Percentiles rank a stretch among this genome's conserved stretches.
Evolutionary conservation across 2,329 filamentous ascomycete species (phyloP).

Genomic region (Chaetothyriales sp.): DNA sequence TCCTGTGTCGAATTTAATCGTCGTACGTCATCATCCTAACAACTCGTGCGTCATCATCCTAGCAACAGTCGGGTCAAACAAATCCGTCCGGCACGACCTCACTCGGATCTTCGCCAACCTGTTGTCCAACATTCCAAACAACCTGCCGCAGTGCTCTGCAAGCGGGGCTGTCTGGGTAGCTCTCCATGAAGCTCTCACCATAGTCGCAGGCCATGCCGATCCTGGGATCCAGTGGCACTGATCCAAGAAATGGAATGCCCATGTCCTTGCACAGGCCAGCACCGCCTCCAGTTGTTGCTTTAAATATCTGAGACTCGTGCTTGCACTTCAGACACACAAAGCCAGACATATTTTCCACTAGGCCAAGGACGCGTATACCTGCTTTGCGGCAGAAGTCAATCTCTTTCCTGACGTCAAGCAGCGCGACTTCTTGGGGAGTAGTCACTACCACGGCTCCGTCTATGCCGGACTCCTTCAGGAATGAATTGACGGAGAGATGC

Average conservation of each 20-base stretch:
- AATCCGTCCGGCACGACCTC: conserved; percentile 30
- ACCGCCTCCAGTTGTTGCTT: conserved; percentile 79
- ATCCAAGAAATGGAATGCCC: conserved; percentile 73
- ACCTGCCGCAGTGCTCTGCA: conserved; percentile 69
- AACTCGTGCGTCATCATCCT: no score
- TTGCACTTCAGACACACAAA: conserved; percentile 93
- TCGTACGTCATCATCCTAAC: no score
- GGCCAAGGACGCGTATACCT: conserved; percentile 69
- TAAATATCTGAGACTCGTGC: conserved; percentile 70
- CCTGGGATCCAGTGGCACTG: conserved; percentile 79
- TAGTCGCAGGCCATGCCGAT: conserved; percentile 96
- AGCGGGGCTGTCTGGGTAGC: conserved; percentile 83
- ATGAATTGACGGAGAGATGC: conserved; percentile 84
- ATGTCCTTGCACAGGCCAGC: conserved; percentile 69
- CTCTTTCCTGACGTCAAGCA: conserved; percentile 91
- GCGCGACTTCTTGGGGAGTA: conserved; percentile 83
- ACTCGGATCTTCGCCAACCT: conserved; percentile 51
- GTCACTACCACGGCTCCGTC: conserved; percentile 88
- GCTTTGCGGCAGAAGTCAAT: conserved; percentile 96
- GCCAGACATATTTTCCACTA: conserved; percentile 96
- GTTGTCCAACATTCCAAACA: conserved; percentile 55
- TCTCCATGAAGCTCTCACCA: conserved; percentile 93
- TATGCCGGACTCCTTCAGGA: conserved; percentile 79
- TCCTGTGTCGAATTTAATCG: neutral
- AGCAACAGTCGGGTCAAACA: conserved; percentile 2